phyloP scores from a whole-genome alignment of 345 rosid genomes.

The Lenwebbia sp. region DNA sequence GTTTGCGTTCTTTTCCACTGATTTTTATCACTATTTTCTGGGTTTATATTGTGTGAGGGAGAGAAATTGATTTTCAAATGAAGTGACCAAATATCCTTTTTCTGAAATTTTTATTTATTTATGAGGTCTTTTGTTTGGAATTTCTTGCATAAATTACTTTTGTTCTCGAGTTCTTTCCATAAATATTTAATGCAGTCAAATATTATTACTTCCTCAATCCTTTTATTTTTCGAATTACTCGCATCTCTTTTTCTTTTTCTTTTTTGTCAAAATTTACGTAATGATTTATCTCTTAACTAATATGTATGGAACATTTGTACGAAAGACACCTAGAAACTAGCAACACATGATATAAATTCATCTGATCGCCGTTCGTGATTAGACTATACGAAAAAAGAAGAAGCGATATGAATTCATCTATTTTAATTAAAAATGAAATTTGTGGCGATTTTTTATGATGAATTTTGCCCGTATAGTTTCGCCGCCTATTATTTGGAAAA shows the following conservation, averaged over 20 bases:
- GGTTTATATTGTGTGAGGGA: background rate
- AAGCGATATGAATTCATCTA: background rate
- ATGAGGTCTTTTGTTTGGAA: background rate
- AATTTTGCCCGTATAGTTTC: background rate
- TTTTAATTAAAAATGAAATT: background rate
- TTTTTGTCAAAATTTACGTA: background rate
- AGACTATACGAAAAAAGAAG: background rate
- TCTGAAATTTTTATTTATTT: too few species aligned
- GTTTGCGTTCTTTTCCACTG: background rate
- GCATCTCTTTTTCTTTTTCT: background rate
- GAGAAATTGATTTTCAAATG: background rate
- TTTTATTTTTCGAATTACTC: background rate
- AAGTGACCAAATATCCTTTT: background rate
- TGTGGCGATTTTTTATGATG: background rate
- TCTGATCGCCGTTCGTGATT: rapidly evolving
- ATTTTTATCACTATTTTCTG: background rate
- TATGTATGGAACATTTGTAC: background rate
- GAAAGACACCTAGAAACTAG: background rate
- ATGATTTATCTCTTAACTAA: background rate
- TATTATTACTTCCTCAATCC: background rate
- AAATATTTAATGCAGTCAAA: background rate
- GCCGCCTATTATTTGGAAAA: background rate
- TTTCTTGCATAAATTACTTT: background rate
- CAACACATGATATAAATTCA: background rate
- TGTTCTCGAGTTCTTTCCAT: too few species aligned